phyloP scores from a whole-genome alignment of 202 grass and related monocot genomes.

The Carex arenaria region DNA sequence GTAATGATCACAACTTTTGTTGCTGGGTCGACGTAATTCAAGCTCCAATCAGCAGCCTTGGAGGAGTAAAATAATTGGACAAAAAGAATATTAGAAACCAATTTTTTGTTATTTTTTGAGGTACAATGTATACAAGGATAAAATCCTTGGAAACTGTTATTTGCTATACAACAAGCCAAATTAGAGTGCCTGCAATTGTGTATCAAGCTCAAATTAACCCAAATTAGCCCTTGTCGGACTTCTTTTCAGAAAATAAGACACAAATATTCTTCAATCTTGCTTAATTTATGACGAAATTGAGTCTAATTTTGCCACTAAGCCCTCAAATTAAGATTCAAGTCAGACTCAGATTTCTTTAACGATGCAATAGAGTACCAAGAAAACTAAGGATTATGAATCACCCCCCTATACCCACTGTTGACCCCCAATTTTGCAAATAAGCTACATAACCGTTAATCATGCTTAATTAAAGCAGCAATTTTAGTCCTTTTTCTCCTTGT shows the following conservation, averaged over 20 bases:
- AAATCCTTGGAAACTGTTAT: neutral
- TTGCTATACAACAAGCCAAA: neutral
- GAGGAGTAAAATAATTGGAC: conserved; percentile 19
- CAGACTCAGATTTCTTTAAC: neutral
- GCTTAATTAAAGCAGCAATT: neutral
- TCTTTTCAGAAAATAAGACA: neutral
- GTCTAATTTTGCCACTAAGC: neutral
- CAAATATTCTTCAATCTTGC: neutral
- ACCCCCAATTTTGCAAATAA: neutral
- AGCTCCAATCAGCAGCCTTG: conserved; percentile 67
- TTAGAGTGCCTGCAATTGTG: neutral
- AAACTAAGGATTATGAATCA: neutral
- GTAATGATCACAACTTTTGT: conserved; percentile 78
- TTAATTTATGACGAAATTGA: neutral
- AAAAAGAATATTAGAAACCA: neutral
- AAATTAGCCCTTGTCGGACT: neutral
- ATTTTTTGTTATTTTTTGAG: neutral
- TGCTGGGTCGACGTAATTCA: conserved; percentile 52
- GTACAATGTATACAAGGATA: neutral
- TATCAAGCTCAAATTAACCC: neutral
- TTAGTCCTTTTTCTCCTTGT: neutral
- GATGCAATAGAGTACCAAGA: neutral
- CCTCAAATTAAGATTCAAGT: neutral
- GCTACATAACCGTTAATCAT: neutral
- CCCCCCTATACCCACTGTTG: neutral